Evolutionary conservation across 495 filamentous ascomycete genomes (phyloP), one percentile per base, ranked within the genome.

Genomic region (Margaritispora aquatica): DNA sequence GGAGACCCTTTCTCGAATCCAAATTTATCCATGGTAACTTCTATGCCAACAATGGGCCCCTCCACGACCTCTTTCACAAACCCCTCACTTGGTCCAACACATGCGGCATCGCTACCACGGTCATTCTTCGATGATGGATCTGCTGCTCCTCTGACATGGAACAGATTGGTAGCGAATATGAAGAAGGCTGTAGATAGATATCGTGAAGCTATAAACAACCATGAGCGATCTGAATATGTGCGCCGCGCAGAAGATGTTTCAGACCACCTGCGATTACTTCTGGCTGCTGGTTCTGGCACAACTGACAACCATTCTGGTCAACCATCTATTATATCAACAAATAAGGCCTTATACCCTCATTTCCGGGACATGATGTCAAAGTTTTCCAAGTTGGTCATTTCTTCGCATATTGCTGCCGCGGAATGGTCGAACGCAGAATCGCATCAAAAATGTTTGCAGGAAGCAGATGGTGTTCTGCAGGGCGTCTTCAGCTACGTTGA

Each of bases 291-390:
- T 2, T 98, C 94, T 9, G 90, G 90, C 52, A 97, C 94, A 2
- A 98, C 94, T 1, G 94, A 98, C 69, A 97, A 97, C 65, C 94
- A 98, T 70, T 98, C 94, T 11, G 95, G 95, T 47, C 94, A 96
- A 62, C 94, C 95, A 26, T 97, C 94, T n/a, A 97, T 97, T 69
- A 98, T 98, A 55, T 94, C 90, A 8, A 92, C 91, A 8, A 98
- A 98, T 73, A 96, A 96, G 73, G 86, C 89, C 1, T 77, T 98
- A 46, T 97, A 97, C 66, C 94, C 95, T 26, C 91, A 97, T 74
- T 98, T 97, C 73, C 83, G 95, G 52, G 95, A 97, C 68, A 97
- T 96, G 88, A 98, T 98, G 94, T 97, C 94, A 4, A 89, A 94
- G 64, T 97, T 97, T 73, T 97, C 95, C 36, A 98, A 97, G 71